A percentile compares a stretch with the other conserved stretches of the same genome.
Evolutionary conservation across 345 rosid genomes (phyloP).

Genomic region (Populus euphratica): DNA sequence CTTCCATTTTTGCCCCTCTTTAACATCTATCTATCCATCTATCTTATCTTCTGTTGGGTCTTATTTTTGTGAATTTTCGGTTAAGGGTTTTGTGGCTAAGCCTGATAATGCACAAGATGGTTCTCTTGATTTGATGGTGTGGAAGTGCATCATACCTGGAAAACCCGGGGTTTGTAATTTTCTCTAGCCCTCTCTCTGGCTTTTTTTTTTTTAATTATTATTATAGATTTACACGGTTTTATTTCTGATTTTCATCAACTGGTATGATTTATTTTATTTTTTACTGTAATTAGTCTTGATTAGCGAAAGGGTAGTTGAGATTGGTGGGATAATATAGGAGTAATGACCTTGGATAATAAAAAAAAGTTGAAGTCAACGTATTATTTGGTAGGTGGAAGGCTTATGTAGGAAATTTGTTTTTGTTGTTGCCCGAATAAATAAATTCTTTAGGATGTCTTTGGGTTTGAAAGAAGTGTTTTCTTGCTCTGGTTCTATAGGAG

Average conservation of each 20-base stretch:
- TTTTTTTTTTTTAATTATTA: background rate
- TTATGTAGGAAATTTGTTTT: background rate
- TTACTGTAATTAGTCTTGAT: background rate
- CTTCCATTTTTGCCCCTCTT: background rate
- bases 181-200: background rate
- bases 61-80: background rate
- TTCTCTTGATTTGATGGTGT: conserved; percentile 78
- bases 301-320: background rate
- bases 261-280: background rate
- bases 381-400: background rate
- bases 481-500: background rate
- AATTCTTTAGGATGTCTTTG: background rate
- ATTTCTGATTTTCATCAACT: background rate
- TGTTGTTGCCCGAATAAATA: background rate
- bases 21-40: background rate
- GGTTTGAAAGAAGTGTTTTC: background rate
- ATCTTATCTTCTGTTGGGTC: background rate
- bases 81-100: conserved; percentile 96
- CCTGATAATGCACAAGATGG: conserved; percentile 85
- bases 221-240: background rate
- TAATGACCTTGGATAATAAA: background rate
- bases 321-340: background rate
- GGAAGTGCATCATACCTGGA: conserved; percentile 98
- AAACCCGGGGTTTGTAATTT: conserved; percentile 71
- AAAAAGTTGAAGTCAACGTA: background rate